Evolutionary conservation across 2,329 filamentous ascomycete species (phyloP).

Genomic region (Verticillium tricorpus): DNA sequence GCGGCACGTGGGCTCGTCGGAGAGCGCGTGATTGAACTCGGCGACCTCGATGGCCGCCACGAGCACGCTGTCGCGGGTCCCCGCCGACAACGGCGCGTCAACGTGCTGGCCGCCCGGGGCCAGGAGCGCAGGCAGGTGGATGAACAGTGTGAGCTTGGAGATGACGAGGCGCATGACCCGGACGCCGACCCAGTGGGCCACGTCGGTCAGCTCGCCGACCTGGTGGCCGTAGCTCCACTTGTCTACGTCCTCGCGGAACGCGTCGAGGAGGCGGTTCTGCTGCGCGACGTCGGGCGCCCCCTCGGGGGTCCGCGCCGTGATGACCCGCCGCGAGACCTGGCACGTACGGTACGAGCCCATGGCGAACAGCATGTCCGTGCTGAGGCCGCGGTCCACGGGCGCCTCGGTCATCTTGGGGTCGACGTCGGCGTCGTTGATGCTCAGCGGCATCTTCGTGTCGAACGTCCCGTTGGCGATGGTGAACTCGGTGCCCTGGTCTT

Average conservation of each 20-base stretch:
- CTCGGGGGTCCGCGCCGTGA: conserved; percentile 22
- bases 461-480: conserved; percentile 39
- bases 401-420: conserved; percentile 39
- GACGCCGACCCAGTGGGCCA: conserved; percentile 32
- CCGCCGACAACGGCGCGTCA: conserved; percentile 16
- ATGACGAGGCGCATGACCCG: conserved; percentile 40
- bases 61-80: conserved; percentile 40
- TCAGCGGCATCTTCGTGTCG: conserved; percentile 51
- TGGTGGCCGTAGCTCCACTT: conserved; percentile 34
- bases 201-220: conserved; percentile 21
- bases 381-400: conserved; percentile 42
- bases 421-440: conserved; percentile 53
- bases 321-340: conserved; percentile 31
- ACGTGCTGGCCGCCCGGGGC: conserved; percentile 29
- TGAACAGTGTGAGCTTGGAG: conserved; percentile 49
- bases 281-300: conserved; percentile 28
- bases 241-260: conserved; percentile 39
- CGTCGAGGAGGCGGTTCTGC: conserved; percentile 38
- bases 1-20: conserved; percentile 39
- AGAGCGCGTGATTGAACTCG: conserved; percentile 52
- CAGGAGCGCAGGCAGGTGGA: conserved; percentile 49
- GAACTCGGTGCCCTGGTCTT: conserved; percentile 48
- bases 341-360: conserved; percentile 31
- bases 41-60: conserved; percentile 49
- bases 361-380: conserved; percentile 47